phyloP scores from a whole-genome alignment of 2,329 filamentous ascomycete species.

The Xylaria sp. region DNA sequence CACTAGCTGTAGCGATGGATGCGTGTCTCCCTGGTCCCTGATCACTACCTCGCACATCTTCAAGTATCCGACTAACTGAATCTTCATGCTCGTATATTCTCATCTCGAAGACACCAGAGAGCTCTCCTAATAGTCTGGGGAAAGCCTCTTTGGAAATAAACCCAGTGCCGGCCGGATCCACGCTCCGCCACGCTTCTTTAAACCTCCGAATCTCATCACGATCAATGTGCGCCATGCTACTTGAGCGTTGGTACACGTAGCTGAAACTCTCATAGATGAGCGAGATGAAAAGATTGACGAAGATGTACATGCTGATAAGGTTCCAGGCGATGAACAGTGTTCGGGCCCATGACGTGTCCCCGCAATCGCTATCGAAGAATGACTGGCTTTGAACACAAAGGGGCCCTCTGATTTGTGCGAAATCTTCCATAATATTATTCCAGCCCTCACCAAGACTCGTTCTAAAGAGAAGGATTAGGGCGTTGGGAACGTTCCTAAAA shows the following conservation, averaged over 20 bases:
- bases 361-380: slow-evolving; percentile 93
- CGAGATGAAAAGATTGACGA: slow-evolving; percentile 97
- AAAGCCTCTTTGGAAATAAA: slow-evolving; percentile 92
- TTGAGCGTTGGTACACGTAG: slow-evolving; percentile 97
- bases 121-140: slow-evolving; percentile 86
- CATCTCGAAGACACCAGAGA: slow-evolving; percentile 97
- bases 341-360: slow-evolving; percentile 88
- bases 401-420: slow-evolving; percentile 80
- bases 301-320: slow-evolving; percentile 99
- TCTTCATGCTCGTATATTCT: slow-evolving; percentile 93
- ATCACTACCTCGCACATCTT: slow-evolving; percentile 75
- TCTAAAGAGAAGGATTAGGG: slow-evolving; percentile 90
- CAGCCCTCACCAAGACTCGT: slow-evolving; percentile 96
- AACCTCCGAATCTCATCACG: slow-evolving; percentile 95
- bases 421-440: slow-evolving; percentile 98
- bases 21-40: slow-evolving; percentile 63
- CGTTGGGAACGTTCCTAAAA: slow-evolving; percentile 92
- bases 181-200: slow-evolving; percentile 98
- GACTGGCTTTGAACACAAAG: slow-evolving; percentile 77
- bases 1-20: slow-evolving; percentile 65
- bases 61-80: slow-evolving; percentile 86
- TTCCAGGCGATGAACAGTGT: slow-evolving; percentile 96
- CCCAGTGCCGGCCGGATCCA: slow-evolving; percentile 90
- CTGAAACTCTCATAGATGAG: slow-evolving; percentile 99
- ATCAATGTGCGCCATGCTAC: slow-evolving; percentile 88